phyloP scores from a whole-genome alignment of 2,329 filamentous ascomycete genomes.

The Mycosphaerelloides madeirae region DNA sequence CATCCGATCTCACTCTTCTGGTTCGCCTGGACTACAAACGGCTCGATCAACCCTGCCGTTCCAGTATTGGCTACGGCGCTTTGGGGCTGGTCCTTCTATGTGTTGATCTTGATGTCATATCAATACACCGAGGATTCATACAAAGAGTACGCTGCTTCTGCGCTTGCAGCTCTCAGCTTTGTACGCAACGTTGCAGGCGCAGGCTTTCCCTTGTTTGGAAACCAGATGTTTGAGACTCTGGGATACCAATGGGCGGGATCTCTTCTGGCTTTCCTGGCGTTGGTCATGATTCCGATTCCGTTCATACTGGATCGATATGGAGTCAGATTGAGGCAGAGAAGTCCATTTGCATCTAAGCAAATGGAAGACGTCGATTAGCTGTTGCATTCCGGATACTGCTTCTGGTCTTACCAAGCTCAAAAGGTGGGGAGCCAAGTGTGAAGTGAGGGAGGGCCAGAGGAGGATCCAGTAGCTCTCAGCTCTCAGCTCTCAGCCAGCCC shows the following conservation, averaged over 20 bases:
- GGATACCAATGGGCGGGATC: constrained; percentile 33
- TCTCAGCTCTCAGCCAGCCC: no score
- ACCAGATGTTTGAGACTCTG: constrained; percentile 33
- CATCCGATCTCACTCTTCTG: constrained; percentile 12
- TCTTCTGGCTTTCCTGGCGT: constrained; percentile 36
- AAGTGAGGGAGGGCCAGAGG: no score
- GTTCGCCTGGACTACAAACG: constrained; percentile 14
- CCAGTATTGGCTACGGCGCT: constrained; percentile 45
- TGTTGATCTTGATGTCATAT: constrained; percentile 46
- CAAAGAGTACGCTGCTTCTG: constrained; percentile 39
- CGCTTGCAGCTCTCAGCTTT: constrained; percentile 36
- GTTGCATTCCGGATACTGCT: no score
- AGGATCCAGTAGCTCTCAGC: no score
- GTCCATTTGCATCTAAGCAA: neutral
- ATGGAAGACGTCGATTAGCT: constrained; percentile 1
- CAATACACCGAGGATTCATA: constrained; percentile 48
- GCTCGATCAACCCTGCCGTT: constrained; percentile 28
- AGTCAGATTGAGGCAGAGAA: constrained; percentile 1
- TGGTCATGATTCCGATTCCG: constrained; percentile 25
- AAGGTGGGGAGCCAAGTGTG: no score
- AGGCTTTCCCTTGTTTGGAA: constrained; percentile 36
- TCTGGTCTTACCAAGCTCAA: no score
- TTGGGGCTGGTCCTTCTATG: constrained; percentile 49
- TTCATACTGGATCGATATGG: constrained; percentile 22
- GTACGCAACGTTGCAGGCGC: constrained; percentile 35